Percentiles rank a stretch among this genome's conserved stretches.
Evolutionary conservation across 2,329 filamentous ascomycete species (phyloP).

Genomic region (Blumeria hordei): DNA sequence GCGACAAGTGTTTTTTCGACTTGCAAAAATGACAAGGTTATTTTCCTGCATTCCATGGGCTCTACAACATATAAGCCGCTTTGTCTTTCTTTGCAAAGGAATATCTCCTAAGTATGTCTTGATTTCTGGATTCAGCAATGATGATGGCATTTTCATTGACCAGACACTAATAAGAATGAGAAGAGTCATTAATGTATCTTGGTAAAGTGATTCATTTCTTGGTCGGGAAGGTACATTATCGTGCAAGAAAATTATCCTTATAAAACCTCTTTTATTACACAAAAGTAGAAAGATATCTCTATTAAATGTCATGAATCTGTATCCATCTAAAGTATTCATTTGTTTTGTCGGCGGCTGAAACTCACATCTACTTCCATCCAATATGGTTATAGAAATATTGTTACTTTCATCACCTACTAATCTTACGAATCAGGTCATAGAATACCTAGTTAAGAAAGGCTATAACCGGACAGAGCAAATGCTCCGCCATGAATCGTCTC

Average conservation of each 20-base stretch:
- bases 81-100: no score
- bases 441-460: conserved; percentile 87
- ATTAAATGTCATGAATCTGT: not conserved
- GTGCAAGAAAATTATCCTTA: not conserved
- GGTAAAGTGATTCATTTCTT: no score
- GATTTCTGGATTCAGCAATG: no score
- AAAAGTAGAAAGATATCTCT: not conserved
- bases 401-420: not conserved
- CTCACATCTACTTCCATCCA: not conserved
- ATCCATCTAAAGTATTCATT: not conserved
- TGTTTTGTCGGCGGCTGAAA: not conserved
- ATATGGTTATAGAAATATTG: not conserved
- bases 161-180: no score
- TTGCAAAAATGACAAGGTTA: no score
- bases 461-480: conserved; percentile 84
- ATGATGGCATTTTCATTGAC: no score
- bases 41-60: no score
- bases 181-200: no score
- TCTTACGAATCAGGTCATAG: conserved; percentile 39
- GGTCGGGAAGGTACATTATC: not conserved
- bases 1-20: no score
- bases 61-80: no score
- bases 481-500: conserved; percentile 71
- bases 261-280: not conserved
- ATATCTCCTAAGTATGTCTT: no score